These are phyloP conservation scores for Chytriomyces hyalinus DNA, from an alignment of 192 early-diverging fungal genomes.

Conservation along the genomic window DNA sequence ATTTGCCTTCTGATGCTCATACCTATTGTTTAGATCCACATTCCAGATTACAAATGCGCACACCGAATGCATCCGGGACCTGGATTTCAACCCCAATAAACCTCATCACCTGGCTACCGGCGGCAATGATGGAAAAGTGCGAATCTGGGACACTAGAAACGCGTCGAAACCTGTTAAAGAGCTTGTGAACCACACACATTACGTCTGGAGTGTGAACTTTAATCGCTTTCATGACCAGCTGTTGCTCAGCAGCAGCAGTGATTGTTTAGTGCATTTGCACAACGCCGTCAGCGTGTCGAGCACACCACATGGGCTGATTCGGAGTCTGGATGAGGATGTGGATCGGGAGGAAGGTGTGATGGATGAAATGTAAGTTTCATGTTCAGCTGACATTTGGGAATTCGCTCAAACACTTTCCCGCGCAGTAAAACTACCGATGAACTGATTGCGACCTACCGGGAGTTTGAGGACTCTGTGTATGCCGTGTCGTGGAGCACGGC, in stretches of 20 bases:
- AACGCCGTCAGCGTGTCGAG: constrained; percentile 75
- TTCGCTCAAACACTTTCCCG: neutral
- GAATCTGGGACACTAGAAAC: constrained; percentile 86
- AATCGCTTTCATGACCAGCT: constrained; percentile 94
- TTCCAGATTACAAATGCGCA: constrained; percentile 71
- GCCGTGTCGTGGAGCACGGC: constrained; percentile 85
- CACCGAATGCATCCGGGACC: constrained; percentile 65
- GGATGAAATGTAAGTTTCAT: constrained; percentile 14
- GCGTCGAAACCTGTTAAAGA: constrained; percentile 62
- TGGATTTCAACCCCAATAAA: constrained; percentile 90
- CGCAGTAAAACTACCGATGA: constrained; percentile 69
- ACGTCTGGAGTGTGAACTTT: constrained; percentile 84
- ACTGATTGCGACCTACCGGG: constrained; percentile 84
- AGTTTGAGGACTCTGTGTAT: constrained; percentile 96
- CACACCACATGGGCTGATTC: constrained; percentile 75
- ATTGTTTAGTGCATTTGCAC: constrained; percentile 87
- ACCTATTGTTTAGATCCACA: neutral
- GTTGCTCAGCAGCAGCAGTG: constrained; percentile 81
- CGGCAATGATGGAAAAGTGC: constrained; percentile 86
- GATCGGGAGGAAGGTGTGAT: constrained; percentile 29
- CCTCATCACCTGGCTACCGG: constrained; percentile 82
- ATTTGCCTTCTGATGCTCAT: neutral
- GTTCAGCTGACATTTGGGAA: neutral
- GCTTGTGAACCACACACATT: constrained; percentile 83
- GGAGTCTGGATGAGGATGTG: constrained; percentile 29